Percentiles rank a stretch among this genome's conserved stretches.
These are phyloP conservation scores for Pseudogymnoascus sp. DNA, from an alignment of 2,329 filamentous ascomycete species.

Conservation along the genomic window DNA sequence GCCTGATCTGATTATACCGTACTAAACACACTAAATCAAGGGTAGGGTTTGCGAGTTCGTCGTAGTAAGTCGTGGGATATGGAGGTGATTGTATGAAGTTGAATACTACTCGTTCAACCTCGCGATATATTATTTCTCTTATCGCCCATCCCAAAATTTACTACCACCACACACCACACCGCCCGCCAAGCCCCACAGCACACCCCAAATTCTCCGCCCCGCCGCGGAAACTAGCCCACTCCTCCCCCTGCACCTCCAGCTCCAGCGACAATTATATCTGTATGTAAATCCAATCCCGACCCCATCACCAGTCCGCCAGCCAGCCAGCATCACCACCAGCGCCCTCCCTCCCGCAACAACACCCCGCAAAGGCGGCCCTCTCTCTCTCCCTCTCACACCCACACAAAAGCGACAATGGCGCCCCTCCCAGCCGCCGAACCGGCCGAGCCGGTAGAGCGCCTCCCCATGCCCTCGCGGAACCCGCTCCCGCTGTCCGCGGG, in stretches of 20 bases:
- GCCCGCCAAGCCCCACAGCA: neutral
- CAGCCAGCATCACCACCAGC: neutral
- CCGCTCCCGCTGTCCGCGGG: constrained; percentile 75
- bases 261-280: neutral
- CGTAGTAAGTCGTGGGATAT: too few relatives aligned
- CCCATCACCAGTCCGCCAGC: neutral
- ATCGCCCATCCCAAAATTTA: constrained; percentile 6
- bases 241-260: neutral
- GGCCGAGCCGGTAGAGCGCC: constrained; percentile 23
- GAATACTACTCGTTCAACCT: neutral
- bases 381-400: neutral
- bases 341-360: neutral
- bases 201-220: constrained; percentile 4
- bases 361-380: neutral
- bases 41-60: too few relatives aligned
- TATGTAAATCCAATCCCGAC: neutral
- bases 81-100: too few relatives aligned
- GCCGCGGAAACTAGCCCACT: neutral
- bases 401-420: constrained; percentile 23
- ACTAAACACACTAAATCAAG: too few relatives aligned
- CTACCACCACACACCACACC: neutral
- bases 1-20: too few relatives aligned
- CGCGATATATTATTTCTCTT: constrained; percentile 8
- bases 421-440: constrained; percentile 14
- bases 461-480: constrained; percentile 55